Conservation (phyloP, 306 rosid species). For the Dalbergia cochinchinensis region DNA sequence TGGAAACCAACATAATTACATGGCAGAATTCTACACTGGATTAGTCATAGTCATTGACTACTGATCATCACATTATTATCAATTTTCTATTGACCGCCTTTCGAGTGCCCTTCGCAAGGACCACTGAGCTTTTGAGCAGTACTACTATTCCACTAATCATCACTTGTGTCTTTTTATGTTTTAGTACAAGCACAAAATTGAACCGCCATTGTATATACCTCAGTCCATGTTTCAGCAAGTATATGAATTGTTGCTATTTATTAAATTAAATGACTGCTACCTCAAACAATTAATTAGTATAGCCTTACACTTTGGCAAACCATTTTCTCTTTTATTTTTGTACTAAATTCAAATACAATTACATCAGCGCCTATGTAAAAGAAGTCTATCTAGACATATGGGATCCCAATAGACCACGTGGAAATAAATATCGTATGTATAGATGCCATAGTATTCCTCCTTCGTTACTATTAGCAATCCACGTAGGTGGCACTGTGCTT, state of each 20-base stretch:
- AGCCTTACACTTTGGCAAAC: not conserved
- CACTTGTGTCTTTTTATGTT: not conserved
- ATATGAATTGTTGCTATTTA: not conserved
- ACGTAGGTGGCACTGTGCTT: constrained; percentile 5
- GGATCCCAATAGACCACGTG: not conserved
- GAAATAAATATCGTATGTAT: constrained; percentile 15
- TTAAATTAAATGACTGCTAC: not conserved
- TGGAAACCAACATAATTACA: no score
- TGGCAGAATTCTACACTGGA: not conserved
- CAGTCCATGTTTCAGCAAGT: not conserved
- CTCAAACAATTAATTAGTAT: not conserved
- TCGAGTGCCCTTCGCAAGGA: not conserved
- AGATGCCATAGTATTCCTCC: not conserved
- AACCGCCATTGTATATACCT: not conserved
- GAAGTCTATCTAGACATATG: not conserved
- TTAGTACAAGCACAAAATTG: not conserved
- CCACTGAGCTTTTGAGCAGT: not conserved
- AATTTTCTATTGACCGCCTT: no score
- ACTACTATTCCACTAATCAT: no score
- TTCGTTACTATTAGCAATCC: constrained; percentile 13
- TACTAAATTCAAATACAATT: not conserved
- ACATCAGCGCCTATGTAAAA: not conserved
- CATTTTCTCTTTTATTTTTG: not conserved
- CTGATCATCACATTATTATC: no score
- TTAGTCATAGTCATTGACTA: not conserved